These are phyloP conservation scores for Eucalyptus melliodora DNA, from an alignment of 345 rosid species.

Conservation along the genomic window DNA sequence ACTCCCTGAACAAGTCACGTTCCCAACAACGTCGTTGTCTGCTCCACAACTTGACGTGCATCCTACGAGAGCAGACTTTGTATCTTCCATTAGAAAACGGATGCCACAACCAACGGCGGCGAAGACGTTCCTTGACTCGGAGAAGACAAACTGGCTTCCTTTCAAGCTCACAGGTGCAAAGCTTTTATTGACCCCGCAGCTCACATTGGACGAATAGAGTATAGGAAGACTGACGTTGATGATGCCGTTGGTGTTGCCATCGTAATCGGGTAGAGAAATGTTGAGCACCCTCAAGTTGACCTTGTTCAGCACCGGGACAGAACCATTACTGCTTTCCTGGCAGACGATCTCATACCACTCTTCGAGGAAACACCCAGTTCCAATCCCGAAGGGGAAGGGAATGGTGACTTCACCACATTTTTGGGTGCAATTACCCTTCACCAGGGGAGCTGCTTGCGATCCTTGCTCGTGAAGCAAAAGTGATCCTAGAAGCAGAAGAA, in stretches of 20 bases:
- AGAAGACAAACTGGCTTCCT: not conserved
- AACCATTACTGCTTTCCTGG: not conserved
- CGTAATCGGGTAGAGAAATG: not conserved
- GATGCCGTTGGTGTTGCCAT: not conserved
- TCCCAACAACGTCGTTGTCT: not conserved
- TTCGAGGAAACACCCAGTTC: not conserved
- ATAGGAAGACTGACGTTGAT: not conserved
- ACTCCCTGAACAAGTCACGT: not conserved
- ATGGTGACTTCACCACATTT: not conserved
- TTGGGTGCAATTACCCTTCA: not conserved
- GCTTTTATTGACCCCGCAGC: not conserved
- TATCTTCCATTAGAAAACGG: not conserved
- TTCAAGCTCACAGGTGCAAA: not conserved
- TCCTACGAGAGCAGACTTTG: not conserved
- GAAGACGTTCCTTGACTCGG: not conserved
- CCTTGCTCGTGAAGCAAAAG: not conserved
- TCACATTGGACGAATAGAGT: not conserved
- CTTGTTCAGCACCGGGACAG: not conserved
- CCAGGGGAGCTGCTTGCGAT: not conserved
- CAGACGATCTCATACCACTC: slow-evolving; percentile 1
- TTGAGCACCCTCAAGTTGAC: not conserved
- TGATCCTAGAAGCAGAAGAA: slow-evolving; percentile 30
- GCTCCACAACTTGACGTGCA: not conserved
- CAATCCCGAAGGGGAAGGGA: not conserved
- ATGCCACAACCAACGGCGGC: not conserved